Evolutionary conservation across 2,329 filamentous ascomycete species (phyloP), one percentile per base, ranked within the genome.

Genomic region (Tolypocladium sp.): DNA sequence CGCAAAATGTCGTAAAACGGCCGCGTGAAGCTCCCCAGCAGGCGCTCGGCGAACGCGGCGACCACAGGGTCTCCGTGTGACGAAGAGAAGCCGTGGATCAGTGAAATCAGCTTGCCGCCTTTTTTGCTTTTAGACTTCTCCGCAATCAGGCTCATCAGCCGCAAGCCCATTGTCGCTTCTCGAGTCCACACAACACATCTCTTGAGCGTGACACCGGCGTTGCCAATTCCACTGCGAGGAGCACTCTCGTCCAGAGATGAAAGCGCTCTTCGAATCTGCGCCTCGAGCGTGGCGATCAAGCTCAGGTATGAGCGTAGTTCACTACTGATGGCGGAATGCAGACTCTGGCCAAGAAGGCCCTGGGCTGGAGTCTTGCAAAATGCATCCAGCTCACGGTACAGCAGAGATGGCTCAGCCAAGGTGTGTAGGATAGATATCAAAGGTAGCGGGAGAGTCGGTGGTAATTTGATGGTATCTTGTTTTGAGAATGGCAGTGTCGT

Each of bases 1-100:
- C 92, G 86, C 58, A 99, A 79, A 78, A 99, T 97, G 67, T 95
- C 91, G 72, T 99, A 99, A 70, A 99, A 99, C 0, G 95, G 95
- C 20, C 90, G 83, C 1, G 94, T 97, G 58, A 99, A 90, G 67
- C 93, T 90, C 7, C 83, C 82, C 7, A 99, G 81, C 35, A 99
- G 80, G 30, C 93, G 86, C 72, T 97, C 93, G 0, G 94, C 94
- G 76, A 97, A 97, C 0, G 88, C 88, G 63, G 90, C 90, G 33
- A 99, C 94, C 64, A 97, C 92, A 0, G 94, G 94, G 65, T 99
- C 94, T 51, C 94, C 94, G 67, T 99, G 92, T 0, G 92, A 94
- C 5, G 92, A 89, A 0, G 93, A 94, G 71, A 97, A 96, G 49
- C 86, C 86, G 74, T 99, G 94, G 57, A 99, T 96, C 55, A 97